Conservation (phyloP, 2,329 filamentous ascomycete species). For the Hypoxylon sp. region DNA sequence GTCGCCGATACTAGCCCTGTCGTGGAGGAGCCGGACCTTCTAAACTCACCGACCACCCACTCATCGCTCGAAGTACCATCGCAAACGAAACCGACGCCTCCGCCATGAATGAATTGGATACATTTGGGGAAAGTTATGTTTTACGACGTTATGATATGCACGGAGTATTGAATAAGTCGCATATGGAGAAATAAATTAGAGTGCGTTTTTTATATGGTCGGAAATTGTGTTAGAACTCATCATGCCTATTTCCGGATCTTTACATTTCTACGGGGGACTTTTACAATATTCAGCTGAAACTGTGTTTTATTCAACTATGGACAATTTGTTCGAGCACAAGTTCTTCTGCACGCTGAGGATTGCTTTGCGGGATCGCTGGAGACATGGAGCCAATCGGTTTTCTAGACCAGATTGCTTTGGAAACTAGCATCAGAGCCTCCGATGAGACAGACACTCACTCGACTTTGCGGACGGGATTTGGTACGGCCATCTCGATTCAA, state of each 20-base stretch:
- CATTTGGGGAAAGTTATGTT: background rate
- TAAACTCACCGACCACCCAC: background rate
- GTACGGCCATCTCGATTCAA: background rate
- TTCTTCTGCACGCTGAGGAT: background rate
- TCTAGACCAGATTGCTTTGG: background rate
- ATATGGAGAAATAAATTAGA: background rate
- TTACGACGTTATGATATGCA: background rate
- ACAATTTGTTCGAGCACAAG: background rate
- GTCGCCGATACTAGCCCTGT: slow-evolving; percentile 38
- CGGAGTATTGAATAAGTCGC: background rate
- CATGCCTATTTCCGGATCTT: background rate
- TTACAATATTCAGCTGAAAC: background rate
- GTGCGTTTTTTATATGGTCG: background rate
- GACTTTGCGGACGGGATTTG: background rate
- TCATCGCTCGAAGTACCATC: slow-evolving; percentile 4
- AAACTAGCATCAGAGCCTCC: background rate
- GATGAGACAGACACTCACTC: background rate
- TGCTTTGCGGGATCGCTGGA: background rate
- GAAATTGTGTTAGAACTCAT: background rate
- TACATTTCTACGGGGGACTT: background rate
- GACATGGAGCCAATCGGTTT: background rate
- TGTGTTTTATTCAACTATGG: background rate
- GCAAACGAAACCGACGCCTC: slow-evolving; percentile 6
- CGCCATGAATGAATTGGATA: slow-evolving; percentile 1
- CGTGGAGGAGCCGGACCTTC: slow-evolving; percentile 13